Evolutionary conservation across 805 yeast genomes (phyloP), one percentile per base, ranked within the genome.

Genomic region (Zygosaccharomyces siamensis): DNA sequence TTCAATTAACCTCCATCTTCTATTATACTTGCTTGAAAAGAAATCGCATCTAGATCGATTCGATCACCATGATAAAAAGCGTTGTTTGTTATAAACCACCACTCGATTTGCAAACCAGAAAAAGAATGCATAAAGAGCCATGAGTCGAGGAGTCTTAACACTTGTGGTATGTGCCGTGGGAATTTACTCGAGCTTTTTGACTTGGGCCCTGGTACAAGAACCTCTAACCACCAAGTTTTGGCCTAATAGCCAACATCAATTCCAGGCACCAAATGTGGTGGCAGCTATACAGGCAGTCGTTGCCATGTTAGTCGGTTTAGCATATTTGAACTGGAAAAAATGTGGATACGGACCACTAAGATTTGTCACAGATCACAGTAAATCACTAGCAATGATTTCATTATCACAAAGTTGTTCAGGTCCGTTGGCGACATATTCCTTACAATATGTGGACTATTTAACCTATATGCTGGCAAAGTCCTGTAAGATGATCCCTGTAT

Each of bases 181-280:
- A 0, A 86, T 93, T 32, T 93, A 93, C 61, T 80, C 79, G 2
- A 84, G 96, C 43, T 93, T 93, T 59, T 70, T 93, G 24, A 76
- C 92, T 1, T 93, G 99, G 99, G 89, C 96, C 0, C 77, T 88
- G 32, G 77, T 93, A 10, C 98, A 93, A 62, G 99, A 93, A 66
- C 81, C 92, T 41, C 80, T 93, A 54, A 77, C 89, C 11, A 80
- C 89, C 1, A 83, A 82, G 40, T 78, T 86, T 10, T 89, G 89
- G 67, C 88, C 86, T 1, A 58, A 70, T 7, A 76, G 77, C 27
- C 61, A 66, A 12, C 75, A 72, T 26, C 73, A 71, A 45, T 90
- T 89, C 70, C 77, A 81, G 50, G 83, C 89, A 1, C 89, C 98
- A 1, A 75, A 88, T 49, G 75, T 89, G n/a, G 79, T 90, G 51